Percentiles rank a stretch among this genome's conserved stretches.
These are phyloP conservation scores for Aspergillus indologenus DNA, from an alignment of 495 filamentous ascomycete genomes.

Conservation along the genomic window DNA sequence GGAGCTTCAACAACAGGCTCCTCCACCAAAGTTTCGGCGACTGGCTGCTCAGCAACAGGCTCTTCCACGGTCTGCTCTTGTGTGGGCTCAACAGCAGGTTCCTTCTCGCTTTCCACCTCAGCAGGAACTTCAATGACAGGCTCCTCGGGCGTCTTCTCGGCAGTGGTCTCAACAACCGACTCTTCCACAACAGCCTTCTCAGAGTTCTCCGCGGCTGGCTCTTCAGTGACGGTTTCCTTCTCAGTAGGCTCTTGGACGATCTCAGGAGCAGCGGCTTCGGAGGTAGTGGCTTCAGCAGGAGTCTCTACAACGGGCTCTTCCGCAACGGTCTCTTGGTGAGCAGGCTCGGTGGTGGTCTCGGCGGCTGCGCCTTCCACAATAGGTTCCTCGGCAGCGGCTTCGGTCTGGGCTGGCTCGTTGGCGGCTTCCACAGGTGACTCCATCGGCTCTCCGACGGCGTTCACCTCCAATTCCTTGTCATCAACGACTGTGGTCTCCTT, in stretches of 20 bases:
- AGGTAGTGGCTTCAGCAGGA: conserved; percentile 2
- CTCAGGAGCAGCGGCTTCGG: conserved; percentile 10
- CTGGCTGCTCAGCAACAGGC: conserved; percentile 9
- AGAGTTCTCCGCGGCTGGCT: conserved; percentile 14
- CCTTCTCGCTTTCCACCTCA: too few species aligned
- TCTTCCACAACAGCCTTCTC: conserved; percentile 10
- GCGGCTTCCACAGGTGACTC: conserved; percentile 13
- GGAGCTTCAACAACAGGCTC: neutral
- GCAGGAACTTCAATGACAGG: conserved; percentile 9
- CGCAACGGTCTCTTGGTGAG: conserved; percentile 7
- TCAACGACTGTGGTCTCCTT: neutral
- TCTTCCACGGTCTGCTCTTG: conserved; percentile 12
- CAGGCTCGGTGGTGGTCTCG: neutral
- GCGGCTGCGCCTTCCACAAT: conserved; percentile 8
- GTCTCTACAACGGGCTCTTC: conserved; percentile 11
- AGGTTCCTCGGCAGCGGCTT: conserved; percentile 9
- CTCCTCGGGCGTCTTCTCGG: conserved; percentile 11
- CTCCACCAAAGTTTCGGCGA: neutral
- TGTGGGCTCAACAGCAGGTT: conserved; percentile 2
- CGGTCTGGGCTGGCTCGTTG: too few species aligned
- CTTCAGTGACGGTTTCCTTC: conserved; percentile 7
- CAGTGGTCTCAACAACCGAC: conserved; percentile 5
- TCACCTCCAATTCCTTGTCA: conserved; percentile 10
- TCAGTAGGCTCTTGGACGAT: conserved; percentile 1
- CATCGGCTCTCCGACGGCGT: conserved; percentile 8